Evolutionary conservation across 148 eudicot genomes (phyloP), one percentile per base, ranked within the genome.

Genomic region (Spergularia bocconei): DNA sequence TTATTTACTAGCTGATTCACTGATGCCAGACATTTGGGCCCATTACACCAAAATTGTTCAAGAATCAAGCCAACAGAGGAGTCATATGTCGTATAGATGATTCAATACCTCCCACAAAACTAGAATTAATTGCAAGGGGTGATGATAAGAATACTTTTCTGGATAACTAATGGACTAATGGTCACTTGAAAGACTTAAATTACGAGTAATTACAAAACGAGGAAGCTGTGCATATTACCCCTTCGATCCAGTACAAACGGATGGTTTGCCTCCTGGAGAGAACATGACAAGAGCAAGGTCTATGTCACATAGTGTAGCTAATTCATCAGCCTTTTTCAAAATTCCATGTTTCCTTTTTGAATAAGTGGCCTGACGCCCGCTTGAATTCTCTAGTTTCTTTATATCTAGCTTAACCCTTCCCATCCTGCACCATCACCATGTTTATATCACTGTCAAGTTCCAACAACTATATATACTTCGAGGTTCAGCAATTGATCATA

Each of bases 391-490:
- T 76, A 83, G 47, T 60, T 59, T 76, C 78, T 79, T 83, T 52
- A 83, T 83, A 78, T 83, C 82, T 55, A 83, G 76, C 82, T 83
- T 83, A 72, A 79, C 80, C 75, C 76, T 83, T 56, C 85, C 85
- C 82, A 83, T 83, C 82, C 82, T 82, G 70, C 64, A 77, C 36
- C 74, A 72, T 73, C 67, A 55, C n/a, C 51, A 75, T 25, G 16
- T 21, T 21, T 13, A 59, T 8, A 53, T 71, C 19, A 68, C n/a
- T 52, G 60, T 8, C 72, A 53, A 52, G 60, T 25, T 7, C n/a
- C 44, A 15, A 54, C 13, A 69, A 69, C 21, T 48, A 21, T 39
- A n/a, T 48, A 21, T 39, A n/a, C 11, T 41, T 66, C 44, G 10
- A 41, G 13, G 25, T 23, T 8, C 25, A 9, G 48, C 10, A 29